phyloP scores from a whole-genome alignment of 352 stramenopile species.

The Globisporangium yorkense region DNA sequence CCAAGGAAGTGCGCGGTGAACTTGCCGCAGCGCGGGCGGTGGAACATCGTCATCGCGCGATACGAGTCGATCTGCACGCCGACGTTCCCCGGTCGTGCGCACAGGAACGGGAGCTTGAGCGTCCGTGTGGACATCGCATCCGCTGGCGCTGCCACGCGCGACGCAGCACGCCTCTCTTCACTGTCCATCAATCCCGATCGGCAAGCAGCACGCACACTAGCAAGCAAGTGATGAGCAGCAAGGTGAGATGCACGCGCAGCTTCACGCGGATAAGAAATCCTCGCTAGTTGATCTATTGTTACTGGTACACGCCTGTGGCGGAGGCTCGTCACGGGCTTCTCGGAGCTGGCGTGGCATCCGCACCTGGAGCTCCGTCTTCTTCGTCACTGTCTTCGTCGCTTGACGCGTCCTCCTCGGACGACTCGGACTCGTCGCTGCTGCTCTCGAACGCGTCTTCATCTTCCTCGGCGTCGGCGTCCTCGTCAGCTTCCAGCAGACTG shows the following conservation, averaged over 20 bases:
- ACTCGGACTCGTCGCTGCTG: constrained; percentile 15
- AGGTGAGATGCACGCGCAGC: not conserved
- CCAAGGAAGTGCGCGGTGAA: constrained; percentile 73
- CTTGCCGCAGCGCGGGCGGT: constrained; percentile 43
- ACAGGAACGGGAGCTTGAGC: constrained; percentile 42
- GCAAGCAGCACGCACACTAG: not conserved
- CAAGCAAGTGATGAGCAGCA: not conserved
- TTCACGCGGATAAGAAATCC: too few species aligned
- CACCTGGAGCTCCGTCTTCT: not conserved
- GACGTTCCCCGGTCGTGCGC: constrained; percentile 61
- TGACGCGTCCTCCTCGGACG: constrained; percentile 14
- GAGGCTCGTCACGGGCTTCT: not conserved
- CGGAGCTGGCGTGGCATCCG: not conserved
- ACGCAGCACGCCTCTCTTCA: constrained; percentile 19
- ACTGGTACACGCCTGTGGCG: not conserved
- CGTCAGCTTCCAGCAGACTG: constrained; percentile 31
- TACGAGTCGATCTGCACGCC: constrained; percentile 74
- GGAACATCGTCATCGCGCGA: constrained; percentile 48
- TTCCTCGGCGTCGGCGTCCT: constrained; percentile 15
- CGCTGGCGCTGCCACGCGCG: not conserved
- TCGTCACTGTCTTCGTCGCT: constrained; percentile 17
- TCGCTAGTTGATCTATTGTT: not conserved
- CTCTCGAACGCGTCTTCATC: constrained; percentile 7
- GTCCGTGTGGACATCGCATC: constrained; percentile 2
- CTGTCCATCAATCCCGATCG: constrained; percentile 7